Evolutionary conservation across 345 rosid genomes (phyloP), one percentile per base, ranked within the genome.

Genomic region (Mangifera indica): DNA sequence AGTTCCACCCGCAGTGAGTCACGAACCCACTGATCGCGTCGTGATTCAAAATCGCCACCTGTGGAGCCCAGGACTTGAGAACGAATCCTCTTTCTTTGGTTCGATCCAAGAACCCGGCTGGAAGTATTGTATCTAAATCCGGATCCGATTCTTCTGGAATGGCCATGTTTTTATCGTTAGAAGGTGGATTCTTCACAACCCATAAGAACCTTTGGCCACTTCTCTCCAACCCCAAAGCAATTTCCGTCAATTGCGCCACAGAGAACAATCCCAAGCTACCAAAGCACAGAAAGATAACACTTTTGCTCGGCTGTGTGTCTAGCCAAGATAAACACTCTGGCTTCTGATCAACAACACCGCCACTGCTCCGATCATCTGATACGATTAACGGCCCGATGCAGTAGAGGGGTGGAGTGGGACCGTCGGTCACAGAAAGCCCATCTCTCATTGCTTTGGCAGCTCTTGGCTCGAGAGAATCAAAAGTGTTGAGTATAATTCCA

Each of bases 181-280:
- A 45, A 0, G 88, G 84, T 40, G 88, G 89, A 72, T 74, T 78
- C 42, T 83, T 75, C 2, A 86, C 85, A 29, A 85, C 87, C 93
- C 90, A 84, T 63, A 86, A 44, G 80, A 88, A 88, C 48, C 88
- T 68, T 4, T 83, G 73, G 5, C 76, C 79, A 64, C 90, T 83
- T 29, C 66, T 77, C 74, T 88, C 89, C n/a, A 88, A 58, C 56
- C 90, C 86, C 0, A 66, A 0, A 7, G 90, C 93, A 0, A 85
- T 86, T 67, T 83, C 89, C 13, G 55, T 46, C 55, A 86, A 8
- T 71, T 88, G 87, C 15, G 73, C 58, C 32, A 1, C 10, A 0
- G 86, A 76, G 71, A 87, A 89, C 72, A 70, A 74, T 12, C 91
- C 91, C 63, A 78, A 63, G 74, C 90, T 89, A n/a, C 92, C 91